Evolutionary conservation across 2,329 filamentous ascomycete species (phyloP), one percentile per base, ranked within the genome.

Genomic region (Drechslerella coelobrocha): DNA sequence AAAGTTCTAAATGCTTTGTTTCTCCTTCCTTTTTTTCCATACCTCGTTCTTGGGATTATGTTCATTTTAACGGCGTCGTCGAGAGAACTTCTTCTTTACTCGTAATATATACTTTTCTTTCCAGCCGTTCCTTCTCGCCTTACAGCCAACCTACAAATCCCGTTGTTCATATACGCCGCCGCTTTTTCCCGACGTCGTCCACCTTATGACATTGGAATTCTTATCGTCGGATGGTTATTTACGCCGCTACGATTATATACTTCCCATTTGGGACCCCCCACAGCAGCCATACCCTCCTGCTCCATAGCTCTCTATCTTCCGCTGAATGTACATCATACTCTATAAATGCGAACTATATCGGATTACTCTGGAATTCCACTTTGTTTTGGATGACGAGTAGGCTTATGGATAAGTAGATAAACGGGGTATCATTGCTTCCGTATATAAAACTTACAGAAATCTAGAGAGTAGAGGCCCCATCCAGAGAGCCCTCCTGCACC

Each of bases 1-100:
- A 86, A 99, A 99, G 88, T 99, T 99, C 87, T 99, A 96, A 88
- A 62, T 41, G 39, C 43, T 50, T 12, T 39, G 29, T 24, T 47
- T 19, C 34, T 66, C 56, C 55, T 55, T 54, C 61, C 45, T 56
- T 55, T 54, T 55, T 48, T n/a, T n/a, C n/a, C 29, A 19, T 29
- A 59, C 55, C 63, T 71, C 57, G 41, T 39, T 17, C 41, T 45
- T 43, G 66, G 66, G 61, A 71, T 69, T 62, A 52, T 69, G 65
- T 69, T 71, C 66, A 71, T 71, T 63, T 51, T 71, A 71, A 71
- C 56, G 65, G 59, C 66, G 66, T 62, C 66, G 66, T 60, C 60
- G 66, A 71, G 66, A 71, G 61, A 57, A 47, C 60, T 54, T 53
- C 55, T 57, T 29, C 52, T 69, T 62, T 41, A 53, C 59, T 59